A percentile compares a stretch with the other conserved stretches of the same genome.
Evolutionary conservation across 495 filamentous ascomycete species (phyloP).

Genomic region (Talaromyces adpressus): DNA sequence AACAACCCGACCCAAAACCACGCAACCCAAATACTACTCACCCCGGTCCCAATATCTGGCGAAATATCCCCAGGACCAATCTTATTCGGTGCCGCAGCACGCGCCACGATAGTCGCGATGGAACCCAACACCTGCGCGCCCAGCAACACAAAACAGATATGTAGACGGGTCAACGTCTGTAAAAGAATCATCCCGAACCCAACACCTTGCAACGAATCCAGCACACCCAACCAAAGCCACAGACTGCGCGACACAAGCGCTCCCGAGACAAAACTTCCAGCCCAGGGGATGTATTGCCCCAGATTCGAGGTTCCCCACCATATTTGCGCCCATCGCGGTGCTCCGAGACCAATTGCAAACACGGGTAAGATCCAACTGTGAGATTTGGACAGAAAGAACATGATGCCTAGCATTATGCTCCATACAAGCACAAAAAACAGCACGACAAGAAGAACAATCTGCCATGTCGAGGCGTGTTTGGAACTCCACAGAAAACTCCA

Average conservation of each 20-base stretch:
- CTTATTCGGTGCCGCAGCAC: slow-evolving; percentile 39
- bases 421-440: slow-evolving; percentile 41
- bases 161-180: slow-evolving; percentile 42
- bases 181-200: slow-evolving; percentile 47
- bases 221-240: slow-evolving; percentile 45
- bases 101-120: slow-evolving; percentile 40
- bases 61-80: slow-evolving; percentile 43
- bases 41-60: slow-evolving; percentile 36
- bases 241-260: slow-evolving; percentile 40
- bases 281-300: slow-evolving; percentile 43
- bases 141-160: slow-evolving; percentile 43
- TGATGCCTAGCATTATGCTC: slow-evolving; percentile 31
- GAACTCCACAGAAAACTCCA: slow-evolving; percentile 45
- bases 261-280: slow-evolving; percentile 33
- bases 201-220: slow-evolving; percentile 41
- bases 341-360: slow-evolving; percentile 42
- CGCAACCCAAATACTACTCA: slow-evolving; percentile 43
- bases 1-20: slow-evolving; percentile 63
- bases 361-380: slow-evolving; percentile 47
- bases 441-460: slow-evolving; percentile 35
- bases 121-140: slow-evolving; percentile 46
- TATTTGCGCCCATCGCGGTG: slow-evolving; percentile 45
- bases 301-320: slow-evolving; percentile 45
- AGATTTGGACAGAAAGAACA: slow-evolving; percentile 34
- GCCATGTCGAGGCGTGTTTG: slow-evolving; percentile 36